Base-by-base conservation (phyloP, 2,329 filamentous ascomycete genomes). In the Calonectria pauciramosa region DNA sequence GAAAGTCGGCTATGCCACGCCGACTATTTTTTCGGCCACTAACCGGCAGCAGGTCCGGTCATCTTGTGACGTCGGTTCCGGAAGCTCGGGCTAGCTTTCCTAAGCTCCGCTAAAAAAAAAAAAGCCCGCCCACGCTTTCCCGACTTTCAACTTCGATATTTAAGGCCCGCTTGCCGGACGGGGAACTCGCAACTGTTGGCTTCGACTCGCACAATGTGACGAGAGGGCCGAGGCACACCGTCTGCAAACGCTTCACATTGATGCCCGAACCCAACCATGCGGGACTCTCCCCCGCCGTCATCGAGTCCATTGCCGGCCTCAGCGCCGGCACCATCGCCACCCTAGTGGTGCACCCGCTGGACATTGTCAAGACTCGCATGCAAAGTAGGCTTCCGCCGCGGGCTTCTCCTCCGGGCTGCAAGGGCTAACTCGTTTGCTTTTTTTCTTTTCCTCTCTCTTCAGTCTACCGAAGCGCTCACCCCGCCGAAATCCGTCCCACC, bases 341-440 rank as follows among this genome's bases (percentile, higher is more conserved):
- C 30, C 89, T 99, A 64, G 93, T 93, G 71, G 94, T 97, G 68
- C 96, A 99, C 84, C 97, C 97, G 38, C 92, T 99, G 74, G 97
- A 99, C 86, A 93, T 99, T 77, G 93, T 99, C 84, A 99, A 99
- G 89, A 99, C 96, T 75, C 94, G 97, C 77, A 92, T 99, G 83
- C 97, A 99, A 87, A 93, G 95, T 96, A 87, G 73, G 87, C 36
- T 26, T 63, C n/a, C 67, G 26, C 28, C 44, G n/a, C 32, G 4
- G 71, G 49, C 64, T 56, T 28, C 23, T 28, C 34, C 6, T 4
- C 8, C n/a, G 36, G 18, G 26, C 5, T 11, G 10, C 28, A 30
- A 52, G 16, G 64, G 59, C 77, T 76, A 47, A 81, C 60, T 26
- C 14, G 8, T 30, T 18, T 23, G 28, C 8, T 16, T 3, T 32